Conservation (phyloP, 108 stramenopile genomes). For the Cyclotella baltica region DNA sequence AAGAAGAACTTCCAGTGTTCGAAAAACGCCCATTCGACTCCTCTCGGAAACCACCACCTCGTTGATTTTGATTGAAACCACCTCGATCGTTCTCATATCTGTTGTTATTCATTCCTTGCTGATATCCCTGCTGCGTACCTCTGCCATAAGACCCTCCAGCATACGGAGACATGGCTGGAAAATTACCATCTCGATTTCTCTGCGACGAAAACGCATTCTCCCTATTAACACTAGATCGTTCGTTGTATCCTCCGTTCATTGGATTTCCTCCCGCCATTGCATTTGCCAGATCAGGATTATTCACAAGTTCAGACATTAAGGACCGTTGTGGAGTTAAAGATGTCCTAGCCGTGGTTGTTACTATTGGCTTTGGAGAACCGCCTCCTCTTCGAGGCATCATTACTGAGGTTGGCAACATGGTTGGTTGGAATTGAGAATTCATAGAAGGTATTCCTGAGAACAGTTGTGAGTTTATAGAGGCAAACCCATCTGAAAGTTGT, state of each 20-base stretch:
- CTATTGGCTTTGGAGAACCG: constrained; percentile 1
- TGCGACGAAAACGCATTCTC: constrained; percentile 7
- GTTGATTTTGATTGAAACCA: background rate
- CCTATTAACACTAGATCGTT: background rate
- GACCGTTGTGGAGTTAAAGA: background rate
- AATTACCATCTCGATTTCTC: background rate
- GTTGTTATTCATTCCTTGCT: constrained; percentile 2
- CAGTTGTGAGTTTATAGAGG: constrained; percentile 8
- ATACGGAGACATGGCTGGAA: background rate
- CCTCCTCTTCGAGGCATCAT: constrained; percentile 16
- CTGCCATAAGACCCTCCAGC: background rate
- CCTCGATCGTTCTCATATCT: background rate
- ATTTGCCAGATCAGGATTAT: background rate
- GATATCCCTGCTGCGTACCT: background rate
- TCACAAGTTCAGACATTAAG: constrained; percentile 16
- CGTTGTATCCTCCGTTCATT: constrained; percentile 1
- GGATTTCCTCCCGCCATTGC: background rate
- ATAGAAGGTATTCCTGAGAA: constrained; percentile 6
- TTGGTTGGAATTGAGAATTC: background rate
- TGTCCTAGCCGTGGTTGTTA: constrained; percentile 8
- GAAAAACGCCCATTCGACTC: background rate
- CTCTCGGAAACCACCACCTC: background rate
- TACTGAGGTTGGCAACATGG: background rate
- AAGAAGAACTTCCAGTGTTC: background rate
- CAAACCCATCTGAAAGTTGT: constrained; percentile 10